Base-by-base conservation (phyloP, 345 rosid species). In the Odontarrhena argentea region DNA sequence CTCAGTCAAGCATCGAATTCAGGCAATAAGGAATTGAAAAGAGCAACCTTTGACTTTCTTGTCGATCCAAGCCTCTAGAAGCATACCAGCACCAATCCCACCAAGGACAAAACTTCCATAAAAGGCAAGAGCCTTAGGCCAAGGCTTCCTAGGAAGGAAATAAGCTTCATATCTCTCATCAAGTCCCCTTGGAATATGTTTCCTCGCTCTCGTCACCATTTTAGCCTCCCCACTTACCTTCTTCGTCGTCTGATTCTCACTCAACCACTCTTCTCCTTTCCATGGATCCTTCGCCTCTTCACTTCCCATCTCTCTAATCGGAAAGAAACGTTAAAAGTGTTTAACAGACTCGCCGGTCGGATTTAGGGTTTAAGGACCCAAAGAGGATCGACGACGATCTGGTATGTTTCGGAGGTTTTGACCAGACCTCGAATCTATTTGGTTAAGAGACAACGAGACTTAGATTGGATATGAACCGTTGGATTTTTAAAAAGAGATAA, bases 71-170 rank as follows among this genome's bases (percentile, higher is more conserved):
- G 78, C 57, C 79, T 94, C 96, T 36, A 91, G 10, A 65, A 86
- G 60, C 96, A 92, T 92, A 45, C 96, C 97, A 40, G 96, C 93
- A 61, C 96, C 95, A 61, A 92, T 70, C 48, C 96, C 98, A 64
- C 87, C 91, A 1, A 89, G 87, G 60, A 91, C 83, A 70, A 86
- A 91, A 1, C 95, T 83, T 37, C 99, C 96, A 48, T 78, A 91
- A 64, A 84, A 84, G 62, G 87, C 92, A 63, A 92, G 61, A 68
- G 91, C 79, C 8, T 37, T 55, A 46, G 93, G 79, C 58, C 78
- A 69, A 10, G 96, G 83, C 69, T 69, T 77, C 4, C 91, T 81
- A 34, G 99, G 99, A 51, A 94, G 88, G 74, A 91, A 94, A 72
- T 94, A 94, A 68, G 76, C 88, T 9, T 91, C 99, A 49, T 96